Conservation (phyloP, 73 alveolate genomes). For the Paramecium octaurelia region DNA sequence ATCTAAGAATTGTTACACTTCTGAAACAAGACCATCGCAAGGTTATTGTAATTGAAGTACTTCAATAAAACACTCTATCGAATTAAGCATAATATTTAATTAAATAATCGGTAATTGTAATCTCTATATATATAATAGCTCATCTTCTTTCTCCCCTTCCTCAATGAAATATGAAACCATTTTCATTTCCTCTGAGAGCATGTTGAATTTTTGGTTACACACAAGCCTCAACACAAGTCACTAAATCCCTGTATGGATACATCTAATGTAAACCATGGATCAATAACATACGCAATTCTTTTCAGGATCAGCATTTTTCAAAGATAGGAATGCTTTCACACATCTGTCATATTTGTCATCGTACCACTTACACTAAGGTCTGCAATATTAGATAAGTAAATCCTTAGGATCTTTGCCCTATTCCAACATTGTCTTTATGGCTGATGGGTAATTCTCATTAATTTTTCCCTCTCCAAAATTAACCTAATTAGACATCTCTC, state of each 20-base stretch:
- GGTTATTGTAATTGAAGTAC: background rate
- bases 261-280: background rate
- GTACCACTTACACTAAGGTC: constrained; percentile 27
- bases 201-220: background rate
- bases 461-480: constrained; percentile 41
- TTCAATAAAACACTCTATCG: background rate
- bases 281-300: constrained; percentile 1
- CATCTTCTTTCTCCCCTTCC: background rate
- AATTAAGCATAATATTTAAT: background rate
- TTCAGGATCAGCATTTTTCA: constrained; percentile 43
- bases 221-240: constrained; percentile 30
- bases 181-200: background rate
- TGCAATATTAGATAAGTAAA: background rate
- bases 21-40: background rate
- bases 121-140: background rate
- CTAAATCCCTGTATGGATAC: constrained; percentile 27
- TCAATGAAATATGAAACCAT: background rate
- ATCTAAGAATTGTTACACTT: background rate
- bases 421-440: background rate
- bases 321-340: background rate
- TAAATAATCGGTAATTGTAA: background rate
- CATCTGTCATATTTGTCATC: constrained; percentile 38
- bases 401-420: constrained; percentile 39
- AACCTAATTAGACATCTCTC: background rate
- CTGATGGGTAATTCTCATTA: constrained; percentile 15